Conservation (phyloP, 352 stramenopile genomes). For the Globisporangium parvum region DNA sequence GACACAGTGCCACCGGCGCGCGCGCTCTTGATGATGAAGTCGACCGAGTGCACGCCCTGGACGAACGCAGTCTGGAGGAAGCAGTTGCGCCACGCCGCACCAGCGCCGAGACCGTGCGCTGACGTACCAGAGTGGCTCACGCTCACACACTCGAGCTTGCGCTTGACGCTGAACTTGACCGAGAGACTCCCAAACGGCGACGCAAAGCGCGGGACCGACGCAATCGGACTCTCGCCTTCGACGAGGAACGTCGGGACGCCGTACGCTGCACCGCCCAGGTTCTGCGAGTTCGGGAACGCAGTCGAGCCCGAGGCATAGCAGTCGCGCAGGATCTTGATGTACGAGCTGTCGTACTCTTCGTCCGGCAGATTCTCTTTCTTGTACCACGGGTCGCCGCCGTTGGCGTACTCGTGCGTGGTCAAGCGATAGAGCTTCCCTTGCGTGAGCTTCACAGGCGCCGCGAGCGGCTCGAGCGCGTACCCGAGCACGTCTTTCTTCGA, state of each 20-base stretch:
- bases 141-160: conserved; percentile 47
- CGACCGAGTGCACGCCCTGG: conserved; percentile 63
- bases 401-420: conserved; percentile 84
- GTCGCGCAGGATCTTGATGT: conserved; percentile 83
- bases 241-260: conserved; percentile 83
- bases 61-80: conserved; percentile 56
- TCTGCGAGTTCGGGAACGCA: conserved; percentile 82
- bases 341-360: conserved; percentile 82
- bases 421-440: conserved; percentile 84
- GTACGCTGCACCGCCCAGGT: conserved; percentile 78
- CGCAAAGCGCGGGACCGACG: conserved; percentile 55
- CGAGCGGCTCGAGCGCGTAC: conserved; percentile 66
- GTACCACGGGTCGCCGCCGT: conserved; percentile 85
- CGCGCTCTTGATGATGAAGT: conserved; percentile 75
- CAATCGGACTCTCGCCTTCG: conserved; percentile 65
- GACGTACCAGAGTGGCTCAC: conserved; percentile 76
- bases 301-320: conserved; percentile 82
- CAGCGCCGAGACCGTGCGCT: conserved; percentile 43
- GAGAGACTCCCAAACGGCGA: conserved; percentile 43
- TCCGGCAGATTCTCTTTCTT: conserved; percentile 86
- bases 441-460: conserved; percentile 47
- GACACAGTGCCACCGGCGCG: conserved; percentile 53
- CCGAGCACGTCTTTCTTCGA: conserved; percentile 70
- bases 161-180: conserved; percentile 61
- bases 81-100: conserved; percentile 56